Evolutionary conservation across 768 basidiomycete genomes (phyloP).

Genomic region (Mycena pura): DNA sequence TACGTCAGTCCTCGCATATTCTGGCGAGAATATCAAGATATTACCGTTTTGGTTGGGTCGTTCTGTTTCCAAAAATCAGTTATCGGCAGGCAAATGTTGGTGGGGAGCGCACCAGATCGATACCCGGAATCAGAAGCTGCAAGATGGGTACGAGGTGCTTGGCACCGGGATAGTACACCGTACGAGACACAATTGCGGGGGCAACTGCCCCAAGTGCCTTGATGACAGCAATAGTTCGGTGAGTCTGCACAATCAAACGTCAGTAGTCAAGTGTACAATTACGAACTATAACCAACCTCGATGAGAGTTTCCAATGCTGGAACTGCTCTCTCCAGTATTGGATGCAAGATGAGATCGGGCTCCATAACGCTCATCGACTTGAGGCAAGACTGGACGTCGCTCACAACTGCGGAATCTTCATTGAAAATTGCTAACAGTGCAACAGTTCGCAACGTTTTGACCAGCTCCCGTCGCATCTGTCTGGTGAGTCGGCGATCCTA

Average conservation of each 20-base stretch:
- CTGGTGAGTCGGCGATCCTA: slow-evolving; percentile 79
- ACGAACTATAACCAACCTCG: slow-evolving; percentile 59
- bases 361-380: slow-evolving; percentile 87
- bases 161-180: slow-evolving; percentile 81
- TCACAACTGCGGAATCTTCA: slow-evolving; percentile 74
- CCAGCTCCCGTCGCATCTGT: slow-evolving; percentile 83
- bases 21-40: slow-evolving; percentile 17
- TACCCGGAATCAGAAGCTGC: slow-evolving; percentile 83
- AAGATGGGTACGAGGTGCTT: slow-evolving; percentile 83
- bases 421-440: slow-evolving; percentile 91
- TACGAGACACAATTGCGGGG: slow-evolving; percentile 78
- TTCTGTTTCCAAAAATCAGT: slow-evolving; percentile 54
- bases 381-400: slow-evolving; percentile 79
- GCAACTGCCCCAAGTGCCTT: slow-evolving; percentile 85
- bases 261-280: not conserved
- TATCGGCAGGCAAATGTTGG: not conserved
- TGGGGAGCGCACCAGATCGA: slow-evolving; percentile 72
- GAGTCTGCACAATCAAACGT: slow-evolving; percentile 62
- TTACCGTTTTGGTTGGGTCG: slow-evolving; percentile 79
- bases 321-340: slow-evolving; percentile 82
- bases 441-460: slow-evolving; percentile 81
- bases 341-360: slow-evolving; percentile 83
- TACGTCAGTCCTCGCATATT: slow-evolving; percentile 18
- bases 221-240: slow-evolving; percentile 85
- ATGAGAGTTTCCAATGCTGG: slow-evolving; percentile 89